phyloP scores from a whole-genome alignment of 2,329 filamentous ascomycete genomes.

The Chrysoporthe puriensis region DNA sequence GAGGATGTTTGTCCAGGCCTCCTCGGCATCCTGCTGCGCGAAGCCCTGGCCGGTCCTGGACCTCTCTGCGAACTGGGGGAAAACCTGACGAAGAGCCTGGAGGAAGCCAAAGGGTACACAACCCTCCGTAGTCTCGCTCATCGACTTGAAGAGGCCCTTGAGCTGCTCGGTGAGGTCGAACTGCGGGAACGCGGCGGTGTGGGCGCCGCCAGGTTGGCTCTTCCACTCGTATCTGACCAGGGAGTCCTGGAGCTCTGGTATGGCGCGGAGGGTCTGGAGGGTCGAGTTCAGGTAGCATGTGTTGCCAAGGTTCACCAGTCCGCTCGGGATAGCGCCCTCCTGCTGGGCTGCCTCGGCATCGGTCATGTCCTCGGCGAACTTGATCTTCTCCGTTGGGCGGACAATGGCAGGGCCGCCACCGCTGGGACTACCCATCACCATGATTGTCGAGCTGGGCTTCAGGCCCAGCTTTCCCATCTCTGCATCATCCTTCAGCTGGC shows the following conservation, averaged over 20 bases:
- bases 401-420: constrained; percentile 63
- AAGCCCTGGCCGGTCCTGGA: constrained; percentile 81
- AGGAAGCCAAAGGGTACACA: constrained; percentile 84
- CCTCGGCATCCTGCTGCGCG: constrained; percentile 98
- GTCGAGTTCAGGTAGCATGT: constrained; percentile 99
- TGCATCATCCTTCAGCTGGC: constrained; percentile 93
- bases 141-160: constrained; percentile 82
- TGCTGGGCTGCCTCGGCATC: constrained; percentile 86
- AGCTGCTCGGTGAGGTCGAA: constrained; percentile 78
- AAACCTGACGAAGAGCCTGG: constrained; percentile 74
- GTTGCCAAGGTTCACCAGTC: constrained; percentile 90
- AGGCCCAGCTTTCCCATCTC: constrained; percentile 81
- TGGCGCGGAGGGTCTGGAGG: constrained; percentile 83
- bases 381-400: constrained; percentile 78
- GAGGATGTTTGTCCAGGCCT: constrained; percentile 96
- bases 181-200: constrained; percentile 47
- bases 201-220: constrained; percentile 30
- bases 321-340: constrained; percentile 83
- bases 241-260: constrained; percentile 87
- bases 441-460: constrained; percentile 84
- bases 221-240: constrained; percentile 67
- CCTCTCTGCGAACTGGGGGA: constrained; percentile 91
- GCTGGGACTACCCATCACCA: constrained; percentile 94
- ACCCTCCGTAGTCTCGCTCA: constrained; percentile 87
- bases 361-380: constrained; percentile 97